Base-by-base conservation (phyloP, 2,329 filamentous ascomycete genomes). In the Trichophyton simii region DNA sequence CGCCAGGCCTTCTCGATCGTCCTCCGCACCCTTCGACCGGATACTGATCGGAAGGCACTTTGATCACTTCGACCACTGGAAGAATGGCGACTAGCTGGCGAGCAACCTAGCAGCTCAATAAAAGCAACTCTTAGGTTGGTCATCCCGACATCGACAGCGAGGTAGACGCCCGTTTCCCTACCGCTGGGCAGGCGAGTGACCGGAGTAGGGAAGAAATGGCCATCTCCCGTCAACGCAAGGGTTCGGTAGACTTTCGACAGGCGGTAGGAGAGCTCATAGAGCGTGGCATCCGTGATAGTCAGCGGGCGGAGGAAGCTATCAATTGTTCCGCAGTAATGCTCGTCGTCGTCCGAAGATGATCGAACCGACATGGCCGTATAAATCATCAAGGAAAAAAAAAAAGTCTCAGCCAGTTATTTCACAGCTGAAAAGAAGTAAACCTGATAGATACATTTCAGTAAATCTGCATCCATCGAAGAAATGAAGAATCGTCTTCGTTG, bases 1-100 rank as follows among this genome's bases (percentile, higher is more conserved):
- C 87, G 83, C 87, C 87, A 91, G 60, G 82, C 83, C 65, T 80
- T 85, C 70, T 91, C 88, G 61, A 89, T 74, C 3, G 82, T 80
- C 55, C 85, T 78, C 41, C 78, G 78, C 36, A 87, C 76, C 50
- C 79, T 79, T 13, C 75, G 80, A 72, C 64, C 70, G 59, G 71
- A 70, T 18, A 69, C 71, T n/a, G 70, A 68, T 22, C 71, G 66
- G 57, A 67, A 64, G 41, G 67, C 67, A 20, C 60, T 38, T 41
- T 59, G 60, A 7, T 59, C 67, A 20, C 60, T 38, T 41, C 59
- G 60, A 7, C 50, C 42, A 15, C 20, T 18, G n/a, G 44, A 36
- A 18, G 44, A 44, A 7, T 36, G 46, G 8, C 34, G 25, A 25
- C 52, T 34, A 44, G 65, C 66, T 11, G 64, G 62, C 15, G 59